Evolutionary conservation across 2,329 filamentous ascomycete genomes (phyloP).

Genomic region (Nemania bipapillata): DNA sequence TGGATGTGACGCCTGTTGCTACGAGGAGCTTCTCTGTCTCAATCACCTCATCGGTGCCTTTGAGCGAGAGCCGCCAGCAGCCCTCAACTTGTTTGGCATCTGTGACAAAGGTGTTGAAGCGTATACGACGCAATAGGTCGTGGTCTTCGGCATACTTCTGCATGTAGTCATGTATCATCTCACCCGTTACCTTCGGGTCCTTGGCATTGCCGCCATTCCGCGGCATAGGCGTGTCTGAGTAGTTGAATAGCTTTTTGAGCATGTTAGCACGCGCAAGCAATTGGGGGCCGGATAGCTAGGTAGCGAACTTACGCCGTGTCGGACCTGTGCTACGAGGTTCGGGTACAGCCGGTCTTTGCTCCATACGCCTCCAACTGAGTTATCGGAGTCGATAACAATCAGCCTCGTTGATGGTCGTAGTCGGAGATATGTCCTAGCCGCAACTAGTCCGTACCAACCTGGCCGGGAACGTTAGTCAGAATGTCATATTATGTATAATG

Average conservation of each 20-base stretch:
- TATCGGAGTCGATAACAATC: slow-evolving; percentile 44
- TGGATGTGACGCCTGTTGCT: slow-evolving; percentile 50
- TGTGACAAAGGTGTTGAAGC: slow-evolving; percentile 44
- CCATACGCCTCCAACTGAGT: slow-evolving; percentile 44
- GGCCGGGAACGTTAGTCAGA: slow-evolving; percentile 9
- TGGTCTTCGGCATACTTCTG: slow-evolving; percentile 45
- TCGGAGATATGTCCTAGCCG: slow-evolving; percentile 43
- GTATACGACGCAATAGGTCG: slow-evolving; percentile 44
- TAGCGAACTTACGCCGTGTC: slow-evolving; percentile 40
- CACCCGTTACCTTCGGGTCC: slow-evolving; percentile 45
- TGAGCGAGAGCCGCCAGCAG: slow-evolving; percentile 39
- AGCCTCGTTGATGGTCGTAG: slow-evolving; percentile 42
- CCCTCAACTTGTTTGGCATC: slow-evolving; percentile 34
- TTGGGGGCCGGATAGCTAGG: neutral
- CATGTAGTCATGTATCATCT: slow-evolving; percentile 46
- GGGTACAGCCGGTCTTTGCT: slow-evolving; percentile 46
- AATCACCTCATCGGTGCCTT: slow-evolving; percentile 35
- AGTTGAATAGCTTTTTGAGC: slow-evolving; percentile 43
- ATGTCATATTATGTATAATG: neutral
- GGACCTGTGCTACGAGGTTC: slow-evolving; percentile 44
- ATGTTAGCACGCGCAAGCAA: slow-evolving; percentile 14
- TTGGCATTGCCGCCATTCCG: slow-evolving; percentile 40
- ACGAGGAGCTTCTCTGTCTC: slow-evolving; percentile 49
- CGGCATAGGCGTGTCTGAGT: slow-evolving; percentile 44
- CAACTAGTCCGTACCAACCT: slow-evolving; percentile 45